Base-by-base conservation (phyloP, 768 basidiomycete genomes). In the Trametopsis cervina region DNA sequence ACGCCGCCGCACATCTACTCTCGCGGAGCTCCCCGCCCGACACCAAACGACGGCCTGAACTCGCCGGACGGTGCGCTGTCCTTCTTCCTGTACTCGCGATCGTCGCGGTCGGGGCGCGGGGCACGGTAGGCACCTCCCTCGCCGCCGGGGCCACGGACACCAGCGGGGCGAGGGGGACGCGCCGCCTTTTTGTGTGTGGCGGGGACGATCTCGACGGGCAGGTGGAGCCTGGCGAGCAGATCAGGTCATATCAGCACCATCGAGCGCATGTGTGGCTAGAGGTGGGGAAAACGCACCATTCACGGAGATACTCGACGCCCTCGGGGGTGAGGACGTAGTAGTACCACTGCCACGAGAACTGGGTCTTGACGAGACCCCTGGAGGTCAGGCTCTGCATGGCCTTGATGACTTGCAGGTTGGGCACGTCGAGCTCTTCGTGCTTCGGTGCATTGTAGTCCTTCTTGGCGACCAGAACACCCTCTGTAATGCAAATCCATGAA, bases 261-360 rank as follows among this genome's bases (percentile, higher is more conserved):
- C 11, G 7, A 21, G n/a, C 33, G n/a, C n/a, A n/a, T n/a, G n/a
- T n/a, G n/a, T n/a, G n/a, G n/a, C n/a, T n/a, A n/a, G n/a, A n/a
- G 21, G 43, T 17, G 41, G 24, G 21, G 25, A 17, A 37, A 1
- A 66, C 73, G 58, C 56, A 78, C 75, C 85, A 93, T 71, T 95
- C 92, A 55, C 95, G 85, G 68, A 98, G 87, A 73, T 88, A 95
- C 59, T 95, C 92, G 55, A 98, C 85, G 63, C 96, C 96, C 69
- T 98, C 96, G 44, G 91, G 85, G 60, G 94, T 99, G 63, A 99
- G 78, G 63, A 82, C 79, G 73, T 98, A 99, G 75, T 98, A 99
- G 73, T 96, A 99, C 78, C 83, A 96, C 65, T 97, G 93, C 96
- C 96, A 99, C 42, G 88, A 92, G 78, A 98, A 98, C 66, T 92